Percentiles rank a stretch among this genome's conserved stretches.
phyloP scores from a whole-genome alignment of 805 yeast genomes.

The Cyberlindnera japonica region DNA sequence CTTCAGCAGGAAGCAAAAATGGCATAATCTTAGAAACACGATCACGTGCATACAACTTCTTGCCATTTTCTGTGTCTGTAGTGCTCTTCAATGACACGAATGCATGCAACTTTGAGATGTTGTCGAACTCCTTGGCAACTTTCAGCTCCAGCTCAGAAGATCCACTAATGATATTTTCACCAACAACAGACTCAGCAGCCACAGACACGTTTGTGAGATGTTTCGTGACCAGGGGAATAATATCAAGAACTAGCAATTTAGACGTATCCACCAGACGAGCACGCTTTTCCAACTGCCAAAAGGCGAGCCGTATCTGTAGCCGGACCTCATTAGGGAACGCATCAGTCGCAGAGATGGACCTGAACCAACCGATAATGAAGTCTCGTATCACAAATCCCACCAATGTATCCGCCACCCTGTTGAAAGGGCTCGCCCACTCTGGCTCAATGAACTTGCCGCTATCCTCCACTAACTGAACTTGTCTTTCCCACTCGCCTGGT shows the following conservation, averaged over 20 bases:
- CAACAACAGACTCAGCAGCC: conserved; percentile 34
- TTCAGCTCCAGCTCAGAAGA: conserved; percentile 37
- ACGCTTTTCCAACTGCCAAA: conserved; percentile 40
- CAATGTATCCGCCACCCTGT: conserved; percentile 43
- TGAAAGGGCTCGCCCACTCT: conserved; percentile 17
- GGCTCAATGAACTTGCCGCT: conserved; percentile 12
- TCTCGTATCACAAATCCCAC: conserved; percentile 45
- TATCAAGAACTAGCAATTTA: conserved; percentile 48
- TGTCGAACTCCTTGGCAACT: conserved; percentile 38
- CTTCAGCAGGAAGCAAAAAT: conserved; percentile 42
- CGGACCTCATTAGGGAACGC: conserved; percentile 41
- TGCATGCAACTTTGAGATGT: conserved; percentile 48
- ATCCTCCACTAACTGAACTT: conserved; percentile 15
- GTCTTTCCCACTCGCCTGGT: conserved; percentile 30
- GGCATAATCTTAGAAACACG: conserved; percentile 45
- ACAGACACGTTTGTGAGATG: conserved; percentile 53
- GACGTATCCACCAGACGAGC: conserved; percentile 48
- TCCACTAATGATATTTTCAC: conserved; percentile 29
- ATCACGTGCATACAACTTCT: conserved; percentile 47
- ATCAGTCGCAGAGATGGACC: conserved; percentile 37
- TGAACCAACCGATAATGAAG: conserved; percentile 57
- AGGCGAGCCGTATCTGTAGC: conserved; percentile 38
- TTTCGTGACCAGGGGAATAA: conserved; percentile 62
- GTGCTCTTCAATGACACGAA: conserved; percentile 44
- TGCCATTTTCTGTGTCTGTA: conserved; percentile 36